These are phyloP conservation scores for Psilocybe subaeruginosa DNA, from an alignment of 768 basidiomycete genomes.

Conservation along the genomic window DNA sequence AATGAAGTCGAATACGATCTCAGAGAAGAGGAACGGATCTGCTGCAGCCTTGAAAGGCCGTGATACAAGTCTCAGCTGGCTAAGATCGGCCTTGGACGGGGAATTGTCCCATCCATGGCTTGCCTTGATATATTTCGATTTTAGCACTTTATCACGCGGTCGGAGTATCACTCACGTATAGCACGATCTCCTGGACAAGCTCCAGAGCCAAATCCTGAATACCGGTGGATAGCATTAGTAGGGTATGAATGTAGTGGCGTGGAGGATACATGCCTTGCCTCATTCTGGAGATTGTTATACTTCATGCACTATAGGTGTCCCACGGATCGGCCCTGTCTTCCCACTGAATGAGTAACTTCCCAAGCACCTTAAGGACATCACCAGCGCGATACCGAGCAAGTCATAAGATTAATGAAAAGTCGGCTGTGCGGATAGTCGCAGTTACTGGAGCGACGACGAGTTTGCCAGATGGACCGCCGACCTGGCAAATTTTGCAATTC, in stretches of 20 bases:
- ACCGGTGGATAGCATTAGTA: not conserved
- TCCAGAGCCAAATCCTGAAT: conserved; percentile 11
- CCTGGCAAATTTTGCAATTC: not conserved
- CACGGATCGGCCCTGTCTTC: not conserved
- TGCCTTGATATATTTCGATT: not conserved
- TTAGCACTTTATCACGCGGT: not conserved
- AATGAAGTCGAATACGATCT: conserved; percentile 8
- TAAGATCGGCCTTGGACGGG: not conserved
- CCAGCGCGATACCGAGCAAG: too few relatives aligned
- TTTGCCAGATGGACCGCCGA: not conserved
- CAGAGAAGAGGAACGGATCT: conserved; percentile 12
- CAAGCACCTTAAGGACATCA: too few relatives aligned
- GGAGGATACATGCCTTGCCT: not conserved
- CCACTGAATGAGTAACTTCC: not conserved
- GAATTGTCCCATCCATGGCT: not conserved
- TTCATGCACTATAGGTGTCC: not conserved
- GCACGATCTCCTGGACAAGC: conserved; percentile 12
- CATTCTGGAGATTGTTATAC: not conserved
- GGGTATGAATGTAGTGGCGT: not conserved
- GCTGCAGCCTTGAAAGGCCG: conserved; percentile 4
- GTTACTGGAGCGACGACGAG: not conserved
- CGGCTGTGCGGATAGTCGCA: not conserved
- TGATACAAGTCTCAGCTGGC: conserved; percentile 4
- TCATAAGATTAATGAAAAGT: not conserved
- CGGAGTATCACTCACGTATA: conserved; percentile 4